Conservation (phyloP, 108 stramenopile species). For the Hondaea fermentalgiana region DNA sequence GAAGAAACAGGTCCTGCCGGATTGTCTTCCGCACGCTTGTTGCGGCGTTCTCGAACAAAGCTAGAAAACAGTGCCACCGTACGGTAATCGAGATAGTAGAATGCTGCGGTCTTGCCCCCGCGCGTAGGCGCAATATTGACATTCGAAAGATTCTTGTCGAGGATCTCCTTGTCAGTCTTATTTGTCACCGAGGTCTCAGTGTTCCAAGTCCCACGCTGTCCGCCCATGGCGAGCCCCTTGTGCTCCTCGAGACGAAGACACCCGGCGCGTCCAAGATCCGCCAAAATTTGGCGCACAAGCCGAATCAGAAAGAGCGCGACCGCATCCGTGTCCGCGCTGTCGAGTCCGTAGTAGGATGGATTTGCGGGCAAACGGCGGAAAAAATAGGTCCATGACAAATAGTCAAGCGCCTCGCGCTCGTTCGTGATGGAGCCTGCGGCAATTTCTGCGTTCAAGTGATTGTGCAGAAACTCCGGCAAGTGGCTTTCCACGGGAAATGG, state of each 20-base stretch:
- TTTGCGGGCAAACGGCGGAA: constrained; percentile 78
- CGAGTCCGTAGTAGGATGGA: constrained; percentile 86
- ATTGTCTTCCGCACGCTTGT: constrained; percentile 6
- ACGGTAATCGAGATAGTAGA: constrained; percentile 83
- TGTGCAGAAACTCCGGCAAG: constrained; percentile 66
- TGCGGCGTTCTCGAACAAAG: background rate
- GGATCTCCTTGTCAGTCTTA: background rate
- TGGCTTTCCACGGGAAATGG: constrained; percentile 99
- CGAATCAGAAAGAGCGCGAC: constrained; percentile 57
- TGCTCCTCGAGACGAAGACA: constrained; percentile 50
- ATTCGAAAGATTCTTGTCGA: background rate
- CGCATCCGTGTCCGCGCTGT: constrained; percentile 45
- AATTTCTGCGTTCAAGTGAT: constrained; percentile 92
- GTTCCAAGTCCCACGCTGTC: background rate
- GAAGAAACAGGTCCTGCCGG: too few species aligned
- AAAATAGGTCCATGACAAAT: constrained; percentile 93
- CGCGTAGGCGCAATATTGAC: constrained; percentile 46
- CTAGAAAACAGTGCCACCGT: constrained; percentile 20
- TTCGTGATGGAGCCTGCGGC: constrained; percentile 66
- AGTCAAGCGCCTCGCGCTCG: constrained; percentile 71
- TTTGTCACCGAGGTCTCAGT: background rate
- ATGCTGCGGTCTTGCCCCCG: constrained; percentile 71
- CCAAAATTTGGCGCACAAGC: constrained; percentile 54
- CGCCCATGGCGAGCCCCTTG: background rate
- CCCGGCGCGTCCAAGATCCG: constrained; percentile 59